phyloP scores from a whole-genome alignment of 306 rosid genomes.

The Glycine soja region DNA sequence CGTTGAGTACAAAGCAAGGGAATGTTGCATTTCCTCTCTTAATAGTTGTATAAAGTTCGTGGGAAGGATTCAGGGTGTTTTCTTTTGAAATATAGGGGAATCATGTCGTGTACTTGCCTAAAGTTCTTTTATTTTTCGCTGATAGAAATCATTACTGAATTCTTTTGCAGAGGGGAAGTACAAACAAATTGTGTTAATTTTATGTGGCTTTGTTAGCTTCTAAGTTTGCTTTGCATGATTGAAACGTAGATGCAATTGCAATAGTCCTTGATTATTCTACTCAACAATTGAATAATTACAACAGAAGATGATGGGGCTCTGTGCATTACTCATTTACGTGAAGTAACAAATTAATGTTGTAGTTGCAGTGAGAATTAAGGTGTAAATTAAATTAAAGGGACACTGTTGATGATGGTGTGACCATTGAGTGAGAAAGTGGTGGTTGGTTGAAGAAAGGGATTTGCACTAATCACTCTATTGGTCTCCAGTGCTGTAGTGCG shows the following conservation, averaged over 20 bases:
- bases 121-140: neutral
- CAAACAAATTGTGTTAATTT: conserved; percentile 10
- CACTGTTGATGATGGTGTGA: conserved; percentile 37
- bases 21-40: conserved; percentile 9
- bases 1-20: conserved; percentile 38
- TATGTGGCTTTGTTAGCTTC: conserved; percentile 69
- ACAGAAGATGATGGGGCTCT: neutral
- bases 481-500: neutral
- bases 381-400: neutral
- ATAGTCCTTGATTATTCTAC: conserved; percentile 52
- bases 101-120: neutral
- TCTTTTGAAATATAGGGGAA: neutral
- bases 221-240: conserved; percentile 84
- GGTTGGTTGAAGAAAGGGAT: conserved; percentile 65
- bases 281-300: conserved; percentile 51
- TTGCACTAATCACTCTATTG: conserved; percentile 28
- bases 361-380: conserved; percentile 44
- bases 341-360: neutral
- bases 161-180: neutral
- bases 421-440: conserved; percentile 53
- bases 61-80: neutral
- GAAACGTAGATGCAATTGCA: conserved; percentile 50
- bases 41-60: conserved; percentile 12
- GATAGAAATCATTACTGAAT: conserved; percentile 37
- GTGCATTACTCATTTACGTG: no score